Percentiles rank a stretch among this genome's conserved stretches.
Evolutionary conservation across 176 grass and related monocot genomes (phyloP).

Genomic region (Oryza officinalis): DNA sequence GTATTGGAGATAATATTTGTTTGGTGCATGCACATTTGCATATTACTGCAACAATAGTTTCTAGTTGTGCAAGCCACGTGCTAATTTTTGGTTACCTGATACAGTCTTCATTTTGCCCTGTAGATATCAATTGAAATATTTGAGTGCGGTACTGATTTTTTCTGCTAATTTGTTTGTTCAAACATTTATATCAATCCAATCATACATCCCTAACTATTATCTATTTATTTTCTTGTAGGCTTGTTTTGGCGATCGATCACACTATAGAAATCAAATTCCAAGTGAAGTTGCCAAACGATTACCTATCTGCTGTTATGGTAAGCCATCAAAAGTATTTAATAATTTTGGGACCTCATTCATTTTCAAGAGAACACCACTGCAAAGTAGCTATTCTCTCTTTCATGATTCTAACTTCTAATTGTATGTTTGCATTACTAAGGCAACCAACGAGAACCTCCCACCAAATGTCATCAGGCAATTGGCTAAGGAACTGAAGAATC

Average conservation of each 20-base stretch:
- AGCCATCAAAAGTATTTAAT: not conserved
- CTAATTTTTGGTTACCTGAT: not conserved
- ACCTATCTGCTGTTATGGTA: constrained; percentile 31
- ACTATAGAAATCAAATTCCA: not conserved
- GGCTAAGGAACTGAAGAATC: constrained; percentile 97
- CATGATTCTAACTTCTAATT: constrained; percentile 26
- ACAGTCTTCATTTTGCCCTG: not conserved
- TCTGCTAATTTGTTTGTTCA: not conserved
- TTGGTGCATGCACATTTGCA: not conserved
- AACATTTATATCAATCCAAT: not conserved
- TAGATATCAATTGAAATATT: not conserved
- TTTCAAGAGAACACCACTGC: not conserved
- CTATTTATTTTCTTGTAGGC: not conserved
- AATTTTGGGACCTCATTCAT: not conserved
- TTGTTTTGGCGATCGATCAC: not conserved
- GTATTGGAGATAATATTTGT: not conserved
- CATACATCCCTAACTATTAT: not conserved
- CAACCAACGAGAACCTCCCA: constrained; percentile 92
- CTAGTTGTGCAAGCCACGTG: not conserved
- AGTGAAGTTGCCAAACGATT: not conserved
- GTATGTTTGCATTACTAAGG: constrained; percentile 37
- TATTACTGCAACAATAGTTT: not conserved
- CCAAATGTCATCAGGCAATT: constrained; percentile 93
- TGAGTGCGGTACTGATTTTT: not conserved
- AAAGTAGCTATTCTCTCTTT: not conserved